Base-by-base conservation (phyloP, 345 rosid species). In the Cochlearia excelsa region DNA sequence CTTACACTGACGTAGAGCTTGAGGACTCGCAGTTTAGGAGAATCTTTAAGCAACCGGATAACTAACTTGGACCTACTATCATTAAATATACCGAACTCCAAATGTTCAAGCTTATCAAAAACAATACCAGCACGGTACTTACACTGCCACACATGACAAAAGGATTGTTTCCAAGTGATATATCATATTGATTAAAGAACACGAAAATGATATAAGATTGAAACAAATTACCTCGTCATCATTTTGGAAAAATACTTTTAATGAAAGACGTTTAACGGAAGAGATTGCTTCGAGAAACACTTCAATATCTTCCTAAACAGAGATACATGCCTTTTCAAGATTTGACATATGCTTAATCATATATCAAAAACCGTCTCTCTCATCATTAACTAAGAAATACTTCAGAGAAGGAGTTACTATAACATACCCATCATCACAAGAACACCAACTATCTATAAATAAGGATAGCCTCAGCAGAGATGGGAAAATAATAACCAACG, bases 201-300 rank as follows among this genome's bases (percentile, higher is more conserved):
- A 42, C n/a, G 46, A 42, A 11, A 33, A 33, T 3, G 35, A 33
- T 2, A 33, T 33, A 33, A 33, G 5, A 33, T 2, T 33, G 23
- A 46, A 46, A 46, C 5, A 7, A 2, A 8, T 26, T 46, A 46
- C 50, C 58, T 7, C 5, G 3, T 8, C 30, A 2, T 26, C 4
- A 26, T 6, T 8, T 9, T 28, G 0, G 3, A 0, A 28, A 0
- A 7, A 3, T 37, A 26, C 7, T 30, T 40, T 5, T 27, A 53
- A 53, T 5, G 44, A 23, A 26, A 53, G 57, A 16, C 57, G 57
- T 53, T 35, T 52, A 30, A 23, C 57, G 23, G 57, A 52, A 4
- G 30, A 16, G 57, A 52, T 8, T 9, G 43, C 9, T 4, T 34
- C 43, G 30, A 53, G 27, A 4, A 53, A 0, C 27, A 1, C 8